These are phyloP conservation scores for Metschnikowia similis DNA, from an alignment of 805 yeast genomes.

Conservation along the genomic window DNA sequence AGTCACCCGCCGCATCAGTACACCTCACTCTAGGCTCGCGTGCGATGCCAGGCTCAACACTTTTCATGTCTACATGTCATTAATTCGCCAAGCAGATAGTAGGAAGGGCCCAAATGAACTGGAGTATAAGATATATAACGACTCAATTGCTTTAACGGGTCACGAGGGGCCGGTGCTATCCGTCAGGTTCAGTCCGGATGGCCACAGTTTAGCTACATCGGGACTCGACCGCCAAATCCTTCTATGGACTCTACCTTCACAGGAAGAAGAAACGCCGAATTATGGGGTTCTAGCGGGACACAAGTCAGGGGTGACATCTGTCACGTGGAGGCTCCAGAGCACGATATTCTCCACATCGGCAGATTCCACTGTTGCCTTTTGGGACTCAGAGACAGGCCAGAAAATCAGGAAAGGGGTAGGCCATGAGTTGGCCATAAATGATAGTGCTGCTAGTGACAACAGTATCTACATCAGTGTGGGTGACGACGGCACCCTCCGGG, in stretches of 20 bases:
- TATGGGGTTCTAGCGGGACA: conserved; percentile 51
- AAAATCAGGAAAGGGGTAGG: conserved; percentile 52
- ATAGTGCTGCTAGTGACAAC: conserved; percentile 37
- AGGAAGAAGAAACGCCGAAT: conserved; percentile 27
- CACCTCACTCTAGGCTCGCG: not conserved
- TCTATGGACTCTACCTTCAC: conserved; percentile 42
- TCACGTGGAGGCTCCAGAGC: conserved; percentile 48
- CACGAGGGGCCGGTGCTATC: conserved; percentile 53
- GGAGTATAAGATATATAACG: conserved; percentile 19
- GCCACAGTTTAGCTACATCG: conserved; percentile 55
- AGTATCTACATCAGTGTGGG: conserved; percentile 46
- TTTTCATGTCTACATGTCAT: conserved; percentile 6
- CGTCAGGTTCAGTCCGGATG: conserved; percentile 49
- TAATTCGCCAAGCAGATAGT: not conserved
- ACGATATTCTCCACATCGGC: conserved; percentile 52
- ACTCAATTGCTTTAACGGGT: conserved; percentile 42
- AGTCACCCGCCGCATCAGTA: conserved; percentile 1
- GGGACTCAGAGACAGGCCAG: conserved; percentile 58
- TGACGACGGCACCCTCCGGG: conserved; percentile 56
- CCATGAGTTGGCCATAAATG: conserved; percentile 53
- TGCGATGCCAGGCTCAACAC: not conserved
- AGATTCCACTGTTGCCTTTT: conserved; percentile 55
- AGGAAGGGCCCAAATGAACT: not conserved
- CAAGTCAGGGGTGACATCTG: conserved; percentile 59
- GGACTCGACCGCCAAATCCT: conserved; percentile 53